Percentiles rank a stretch among this genome's conserved stretches.
Evolutionary conservation across 179 eudicot genomes (phyloP).

Genomic region (Spergularia azorica): DNA sequence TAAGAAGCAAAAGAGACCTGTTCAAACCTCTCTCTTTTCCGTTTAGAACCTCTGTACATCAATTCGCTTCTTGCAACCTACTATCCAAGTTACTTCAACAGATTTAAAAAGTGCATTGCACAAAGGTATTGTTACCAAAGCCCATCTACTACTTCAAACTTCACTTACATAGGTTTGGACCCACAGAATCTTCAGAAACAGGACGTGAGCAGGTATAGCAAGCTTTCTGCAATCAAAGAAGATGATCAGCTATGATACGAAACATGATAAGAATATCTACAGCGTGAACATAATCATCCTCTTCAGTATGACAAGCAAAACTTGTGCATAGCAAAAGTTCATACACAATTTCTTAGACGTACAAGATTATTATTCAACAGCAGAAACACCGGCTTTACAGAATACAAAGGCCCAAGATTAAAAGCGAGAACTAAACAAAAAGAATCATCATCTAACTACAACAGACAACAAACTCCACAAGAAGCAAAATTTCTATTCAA

Average conservation of each 20-base stretch:
- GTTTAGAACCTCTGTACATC: constrained; percentile 56
- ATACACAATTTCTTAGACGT: too few species aligned
- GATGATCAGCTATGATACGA: neutral
- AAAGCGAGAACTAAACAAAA: too few species aligned
- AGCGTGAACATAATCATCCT: too few species aligned
- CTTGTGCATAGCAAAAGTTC: too few species aligned
- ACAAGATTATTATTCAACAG: too few species aligned
- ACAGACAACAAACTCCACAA: too few species aligned
- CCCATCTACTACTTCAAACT: neutral
- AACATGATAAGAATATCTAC: neutral
- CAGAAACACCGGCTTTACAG: too few species aligned
- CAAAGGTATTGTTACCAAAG: neutral
- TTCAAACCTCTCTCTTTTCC: constrained; percentile 79
- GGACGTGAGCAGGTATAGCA: constrained; percentile 75
- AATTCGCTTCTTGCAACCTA: constrained; percentile 13
- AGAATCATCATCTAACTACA: too few species aligned
- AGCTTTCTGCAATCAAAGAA: constrained; percentile 55
- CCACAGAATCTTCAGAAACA: constrained; percentile 60
- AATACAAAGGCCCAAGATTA: too few species aligned
- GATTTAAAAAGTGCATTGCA: neutral
- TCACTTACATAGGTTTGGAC: constrained; percentile 68
- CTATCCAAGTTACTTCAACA: neutral
- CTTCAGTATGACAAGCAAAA: too few species aligned
- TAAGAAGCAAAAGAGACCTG: constrained; percentile 53
- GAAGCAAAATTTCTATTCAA: too few species aligned